A percentile compares a stretch with the other conserved stretches of the same genome.
Conservation (phyloP, 805 yeast species). For the Isabelozyma heimii region DNA sequence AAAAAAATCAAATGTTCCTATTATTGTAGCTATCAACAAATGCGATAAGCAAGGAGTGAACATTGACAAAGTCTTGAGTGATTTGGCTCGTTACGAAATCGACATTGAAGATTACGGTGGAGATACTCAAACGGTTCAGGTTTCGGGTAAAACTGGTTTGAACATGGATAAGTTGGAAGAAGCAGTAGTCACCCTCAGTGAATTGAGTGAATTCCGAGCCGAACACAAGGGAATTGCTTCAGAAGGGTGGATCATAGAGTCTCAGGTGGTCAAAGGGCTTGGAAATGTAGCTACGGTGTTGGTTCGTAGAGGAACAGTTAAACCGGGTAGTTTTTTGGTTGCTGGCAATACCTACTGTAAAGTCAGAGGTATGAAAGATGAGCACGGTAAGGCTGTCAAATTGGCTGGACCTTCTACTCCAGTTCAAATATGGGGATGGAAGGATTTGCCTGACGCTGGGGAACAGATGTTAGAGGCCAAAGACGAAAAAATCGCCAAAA, state of each 20-base stretch:
- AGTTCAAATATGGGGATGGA: slow-evolving; percentile 93
- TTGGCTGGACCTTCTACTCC: slow-evolving; percentile 85
- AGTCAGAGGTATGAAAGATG: slow-evolving; percentile 76
- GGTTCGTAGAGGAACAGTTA: slow-evolving; percentile 74
- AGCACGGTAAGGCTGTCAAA: slow-evolving; percentile 59
- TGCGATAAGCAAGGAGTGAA: slow-evolving; percentile 80
- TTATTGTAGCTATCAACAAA: slow-evolving; percentile 90
- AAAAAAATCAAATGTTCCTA: slow-evolving; percentile 72
- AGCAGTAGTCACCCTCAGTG: slow-evolving; percentile 81
- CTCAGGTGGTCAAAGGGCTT: slow-evolving; percentile 74
- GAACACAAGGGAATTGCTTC: slow-evolving; percentile 46
- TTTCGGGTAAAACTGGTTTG: slow-evolving; percentile 85
- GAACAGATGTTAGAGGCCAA: slow-evolving; percentile 77
- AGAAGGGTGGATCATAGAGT: slow-evolving; percentile 91
- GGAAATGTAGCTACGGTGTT: slow-evolving; percentile 87
- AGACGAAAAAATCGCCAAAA: slow-evolving; percentile 71
- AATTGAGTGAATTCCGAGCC: slow-evolving; percentile 74
- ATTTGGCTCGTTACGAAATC: slow-evolving; percentile 71
- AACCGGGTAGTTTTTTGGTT: slow-evolving; percentile 68
- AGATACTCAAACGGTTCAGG: slow-evolving; percentile 83
- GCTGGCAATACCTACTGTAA: slow-evolving; percentile 88
- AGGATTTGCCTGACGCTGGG: slow-evolving; percentile 87
- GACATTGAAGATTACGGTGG: slow-evolving; percentile 95
- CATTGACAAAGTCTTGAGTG: slow-evolving; percentile 73
- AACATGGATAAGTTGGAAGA: slow-evolving; percentile 91